A percentile compares a stretch with the other conserved stretches of the same genome.
phyloP scores from a whole-genome alignment of 169 alveolate species.

The Neospora caninum region DNA sequence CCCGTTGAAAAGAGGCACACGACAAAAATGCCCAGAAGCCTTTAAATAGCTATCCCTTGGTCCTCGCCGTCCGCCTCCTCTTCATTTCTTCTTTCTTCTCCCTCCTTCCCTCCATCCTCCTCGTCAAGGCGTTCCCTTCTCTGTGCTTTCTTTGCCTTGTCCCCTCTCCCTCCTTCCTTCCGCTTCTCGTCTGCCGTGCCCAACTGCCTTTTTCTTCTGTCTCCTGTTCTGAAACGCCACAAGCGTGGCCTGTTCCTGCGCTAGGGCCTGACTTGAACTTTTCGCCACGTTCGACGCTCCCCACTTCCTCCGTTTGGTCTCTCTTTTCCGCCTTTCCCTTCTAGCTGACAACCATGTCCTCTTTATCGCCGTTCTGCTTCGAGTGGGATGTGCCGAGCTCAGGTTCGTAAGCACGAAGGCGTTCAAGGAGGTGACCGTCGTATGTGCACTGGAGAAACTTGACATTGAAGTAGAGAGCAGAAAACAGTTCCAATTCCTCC shows the following conservation, averaged over 20 bases:
- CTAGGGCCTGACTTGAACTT: no score
- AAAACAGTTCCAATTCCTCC: conserved; percentile 17
- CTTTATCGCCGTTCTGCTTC: not conserved
- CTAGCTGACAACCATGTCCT: not conserved
- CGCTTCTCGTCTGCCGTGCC: no score
- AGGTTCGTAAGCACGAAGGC: not conserved
- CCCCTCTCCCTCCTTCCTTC: not conserved
- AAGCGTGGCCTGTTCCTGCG: no score
- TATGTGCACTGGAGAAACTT: conserved; percentile 36
- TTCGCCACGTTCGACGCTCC: not conserved
- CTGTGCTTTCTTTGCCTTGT: not conserved
- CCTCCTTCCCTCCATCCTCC: not conserved
- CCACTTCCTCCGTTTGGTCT: not conserved
- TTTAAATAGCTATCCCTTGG: no score
- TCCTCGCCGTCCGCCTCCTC: not conserved
- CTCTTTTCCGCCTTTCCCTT: not conserved
- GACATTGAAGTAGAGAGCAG: conserved; percentile 16
- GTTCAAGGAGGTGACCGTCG: conserved; percentile 21
- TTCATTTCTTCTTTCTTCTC: not conserved
- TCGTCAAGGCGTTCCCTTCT: not conserved
- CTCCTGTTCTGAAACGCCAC: no score
- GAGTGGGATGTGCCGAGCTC: not conserved
- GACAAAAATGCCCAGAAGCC: no score
- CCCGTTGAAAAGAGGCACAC: not conserved
- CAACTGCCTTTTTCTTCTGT: no score